Percentiles rank a stretch among this genome's conserved stretches.
phyloP scores from a whole-genome alignment of 2,329 filamentous ascomycete species.

The Stromatinia cepivora region DNA sequence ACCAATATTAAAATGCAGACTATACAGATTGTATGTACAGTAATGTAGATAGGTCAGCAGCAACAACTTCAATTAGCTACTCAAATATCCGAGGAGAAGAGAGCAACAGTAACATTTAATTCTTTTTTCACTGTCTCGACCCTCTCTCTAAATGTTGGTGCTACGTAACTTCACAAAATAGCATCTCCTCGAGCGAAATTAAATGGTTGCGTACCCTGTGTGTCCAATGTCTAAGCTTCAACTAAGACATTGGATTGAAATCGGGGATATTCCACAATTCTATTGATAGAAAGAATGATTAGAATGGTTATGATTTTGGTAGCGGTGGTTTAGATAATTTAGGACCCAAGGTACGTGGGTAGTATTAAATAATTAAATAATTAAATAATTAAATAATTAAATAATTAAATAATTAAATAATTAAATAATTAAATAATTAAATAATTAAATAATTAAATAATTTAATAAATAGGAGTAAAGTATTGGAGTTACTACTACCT shows the following conservation, averaged over 20 bases:
- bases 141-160: neutral
- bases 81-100: too few relatives aligned
- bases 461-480: neutral
- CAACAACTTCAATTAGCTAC: neutral
- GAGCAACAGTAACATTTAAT: neutral
- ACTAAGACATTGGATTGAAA: conserved; percentile 8
- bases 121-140: neutral
- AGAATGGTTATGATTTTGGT: neutral
- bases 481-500: too few relatives aligned
- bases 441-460: neutral
- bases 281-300: conserved; percentile 19
- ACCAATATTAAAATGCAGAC: too few relatives aligned
- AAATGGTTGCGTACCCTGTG: conserved; percentile 4
- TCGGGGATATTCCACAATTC: conserved; percentile 14
- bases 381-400: neutral
- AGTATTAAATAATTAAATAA: neutral
- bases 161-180: neutral
- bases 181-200: neutral
- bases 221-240: neutral
- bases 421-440: neutral
- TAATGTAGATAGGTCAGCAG: neutral
- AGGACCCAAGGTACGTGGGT: neutral
- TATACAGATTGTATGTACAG: neutral
- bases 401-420: neutral
- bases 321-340: neutral